Conservation (phyloP, 768 basidiomycete species). For the Termitomyces sp. region DNA sequence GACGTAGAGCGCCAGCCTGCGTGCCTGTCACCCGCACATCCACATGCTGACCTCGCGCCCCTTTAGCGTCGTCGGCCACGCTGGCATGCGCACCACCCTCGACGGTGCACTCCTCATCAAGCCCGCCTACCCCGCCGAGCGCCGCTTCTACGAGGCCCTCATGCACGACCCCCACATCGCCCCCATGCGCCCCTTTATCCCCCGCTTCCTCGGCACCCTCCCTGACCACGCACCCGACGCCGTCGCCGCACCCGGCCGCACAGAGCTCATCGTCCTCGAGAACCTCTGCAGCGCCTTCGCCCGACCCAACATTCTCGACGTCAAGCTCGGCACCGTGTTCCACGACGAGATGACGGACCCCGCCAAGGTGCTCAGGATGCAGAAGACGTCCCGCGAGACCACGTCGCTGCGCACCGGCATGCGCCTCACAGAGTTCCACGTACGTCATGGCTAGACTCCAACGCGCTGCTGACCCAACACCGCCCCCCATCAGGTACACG, state of each 20-base stretch:
- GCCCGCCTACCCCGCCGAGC: constrained; percentile 55
- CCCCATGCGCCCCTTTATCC: constrained; percentile 51
- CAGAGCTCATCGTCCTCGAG: constrained; percentile 75
- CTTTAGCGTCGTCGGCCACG: constrained; percentile 68
- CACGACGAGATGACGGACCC: constrained; percentile 59
- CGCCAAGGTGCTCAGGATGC: constrained; percentile 78
- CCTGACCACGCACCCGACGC: constrained; percentile 22
- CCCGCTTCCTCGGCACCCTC: constrained; percentile 70
- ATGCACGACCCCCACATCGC: constrained; percentile 32
- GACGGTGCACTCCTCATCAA: constrained; percentile 79
- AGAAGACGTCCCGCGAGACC: constrained; percentile 55
- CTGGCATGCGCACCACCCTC: constrained; percentile 58
- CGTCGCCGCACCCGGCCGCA: constrained; percentile 4
- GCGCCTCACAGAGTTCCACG: constrained; percentile 87
- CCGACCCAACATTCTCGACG: constrained; percentile 82
- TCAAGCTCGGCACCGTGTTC: constrained; percentile 89
- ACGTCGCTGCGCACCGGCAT: constrained; percentile 76
- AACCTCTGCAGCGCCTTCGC: constrained; percentile 69
- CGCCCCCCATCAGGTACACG: constrained; percentile 64
- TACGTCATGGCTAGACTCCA: too few relatives aligned
- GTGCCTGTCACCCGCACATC: too few relatives aligned
- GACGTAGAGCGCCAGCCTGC: too few relatives aligned
- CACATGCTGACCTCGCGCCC: background rate
- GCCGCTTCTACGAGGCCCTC: constrained; percentile 63
- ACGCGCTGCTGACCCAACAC: too few relatives aligned